These are phyloP conservation scores for Trichosporon faecale DNA, from an alignment of 1,284 basidiomycete genomes.

Conservation along the genomic window DNA sequence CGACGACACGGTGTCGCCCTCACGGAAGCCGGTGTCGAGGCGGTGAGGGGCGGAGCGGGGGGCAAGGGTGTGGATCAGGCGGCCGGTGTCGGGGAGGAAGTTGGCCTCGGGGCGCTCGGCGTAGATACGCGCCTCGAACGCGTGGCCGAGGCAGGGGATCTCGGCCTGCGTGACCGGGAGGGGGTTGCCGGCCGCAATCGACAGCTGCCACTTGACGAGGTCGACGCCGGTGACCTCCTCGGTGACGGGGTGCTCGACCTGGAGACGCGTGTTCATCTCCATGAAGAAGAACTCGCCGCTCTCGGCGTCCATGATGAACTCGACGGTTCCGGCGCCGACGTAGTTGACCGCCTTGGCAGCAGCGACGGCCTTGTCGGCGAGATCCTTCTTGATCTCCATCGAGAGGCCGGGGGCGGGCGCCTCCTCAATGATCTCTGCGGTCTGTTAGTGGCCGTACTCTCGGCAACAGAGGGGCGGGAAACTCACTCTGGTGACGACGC, in stretches of 20 bases:
- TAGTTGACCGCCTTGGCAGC: conserved; percentile 88
- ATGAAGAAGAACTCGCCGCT: conserved; percentile 82
- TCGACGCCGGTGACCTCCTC: conserved; percentile 93
- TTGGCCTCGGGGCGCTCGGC: conserved; percentile 88
- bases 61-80: conserved; percentile 65
- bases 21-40: conserved; percentile 84
- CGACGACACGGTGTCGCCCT: conserved; percentile 82
- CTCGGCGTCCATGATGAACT: conserved; percentile 90
- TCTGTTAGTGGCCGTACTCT: background rate
- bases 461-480: background rate
- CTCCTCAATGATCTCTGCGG: conserved; percentile 55
- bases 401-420: conserved; percentile 87
- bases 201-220: conserved; percentile 90
- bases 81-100: conserved; percentile 88
- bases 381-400: conserved; percentile 67
- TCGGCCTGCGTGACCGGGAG: conserved; percentile 72
- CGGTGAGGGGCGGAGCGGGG: conserved; percentile 63
- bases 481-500: conserved; percentile 74
- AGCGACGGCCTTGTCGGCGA: conserved; percentile 82
- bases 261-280: conserved; percentile 93
- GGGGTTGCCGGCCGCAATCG: conserved; percentile 83
- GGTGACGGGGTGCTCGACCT: conserved; percentile 92
- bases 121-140: conserved; percentile 95
- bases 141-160: conserved; percentile 81
- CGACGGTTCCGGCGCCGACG: conserved; percentile 85